Percentiles rank a stretch among this genome's conserved stretches.
Evolutionary conservation across 75 land plant genomes (phyloP).

Genomic region (Pinus albicaulis): DNA sequence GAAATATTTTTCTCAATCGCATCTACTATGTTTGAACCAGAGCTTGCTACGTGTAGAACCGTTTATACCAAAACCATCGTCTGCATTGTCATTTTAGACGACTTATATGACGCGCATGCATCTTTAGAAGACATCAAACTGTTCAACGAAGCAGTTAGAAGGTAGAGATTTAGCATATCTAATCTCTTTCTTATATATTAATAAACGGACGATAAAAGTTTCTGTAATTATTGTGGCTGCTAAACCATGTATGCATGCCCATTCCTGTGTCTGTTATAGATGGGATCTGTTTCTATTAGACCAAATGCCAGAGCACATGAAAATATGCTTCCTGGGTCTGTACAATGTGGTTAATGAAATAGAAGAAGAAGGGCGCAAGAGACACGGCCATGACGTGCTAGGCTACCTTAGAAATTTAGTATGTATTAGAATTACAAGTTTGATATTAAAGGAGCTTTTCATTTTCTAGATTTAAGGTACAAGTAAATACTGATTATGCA

Average conservation of each 20-base stretch:
- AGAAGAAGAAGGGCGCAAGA: constrained; percentile 5
- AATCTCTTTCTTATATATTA: too few species aligned
- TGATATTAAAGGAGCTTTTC: background rate
- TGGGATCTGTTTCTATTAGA: constrained; percentile 29
- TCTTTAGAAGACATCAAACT: constrained; percentile 5
- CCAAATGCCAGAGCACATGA: background rate
- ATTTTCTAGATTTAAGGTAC: background rate
- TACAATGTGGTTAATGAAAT: constrained; percentile 7
- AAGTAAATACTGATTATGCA: background rate
- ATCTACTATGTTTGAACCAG: constrained; percentile 16
- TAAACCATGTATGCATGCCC: too few species aligned
- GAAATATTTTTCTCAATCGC: constrained; percentile 15
- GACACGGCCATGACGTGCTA: constrained; percentile 8
- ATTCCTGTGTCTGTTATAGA: constrained; percentile 10
- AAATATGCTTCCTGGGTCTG: constrained; percentile 5
- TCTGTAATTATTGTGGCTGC: background rate
- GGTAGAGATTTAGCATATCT: background rate
- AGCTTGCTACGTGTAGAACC: constrained; percentile 6
- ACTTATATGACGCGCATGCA: constrained; percentile 13
- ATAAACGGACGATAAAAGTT: background rate
- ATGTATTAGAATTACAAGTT: background rate
- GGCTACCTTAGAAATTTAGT: background rate
- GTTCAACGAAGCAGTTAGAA: constrained; percentile 8
- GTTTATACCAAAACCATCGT: constrained; percentile 14
- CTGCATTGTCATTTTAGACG: constrained; percentile 4